phyloP scores from a whole-genome alignment of 164 flowering plant genomes.

The Vitis rotundifolia region DNA sequence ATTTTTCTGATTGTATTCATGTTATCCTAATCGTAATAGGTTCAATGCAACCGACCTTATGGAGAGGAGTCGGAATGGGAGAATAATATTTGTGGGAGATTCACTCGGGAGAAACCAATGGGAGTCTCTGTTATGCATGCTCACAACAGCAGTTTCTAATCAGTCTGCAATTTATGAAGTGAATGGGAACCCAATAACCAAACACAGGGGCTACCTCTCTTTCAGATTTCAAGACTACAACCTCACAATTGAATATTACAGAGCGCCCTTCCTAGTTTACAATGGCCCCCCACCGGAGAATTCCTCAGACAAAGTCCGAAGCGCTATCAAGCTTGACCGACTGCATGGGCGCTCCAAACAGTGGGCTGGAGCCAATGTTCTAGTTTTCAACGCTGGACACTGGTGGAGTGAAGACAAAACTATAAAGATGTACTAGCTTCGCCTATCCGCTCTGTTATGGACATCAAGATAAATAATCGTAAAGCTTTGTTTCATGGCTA shows the following conservation, averaged over 20 bases:
- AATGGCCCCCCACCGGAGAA: constrained; percentile 51
- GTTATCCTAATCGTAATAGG: constrained; percentile 27
- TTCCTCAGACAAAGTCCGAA: constrained; percentile 36
- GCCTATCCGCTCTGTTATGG: background rate
- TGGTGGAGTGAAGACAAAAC: constrained; percentile 87
- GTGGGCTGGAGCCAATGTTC: constrained; percentile 76
- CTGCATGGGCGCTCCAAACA: constrained; percentile 54
- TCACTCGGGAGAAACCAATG: constrained; percentile 93
- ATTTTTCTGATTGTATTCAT: too few relatives aligned
- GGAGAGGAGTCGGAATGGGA: constrained; percentile 56
- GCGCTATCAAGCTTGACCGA: constrained; percentile 51
- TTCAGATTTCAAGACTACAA: constrained; percentile 67
- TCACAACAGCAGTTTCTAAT: constrained; percentile 64
- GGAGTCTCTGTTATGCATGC: constrained; percentile 94
- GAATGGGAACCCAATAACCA: constrained; percentile 70
- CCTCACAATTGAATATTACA: constrained; percentile 74
- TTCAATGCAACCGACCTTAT: constrained; percentile 71
- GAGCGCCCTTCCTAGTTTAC: constrained; percentile 68
- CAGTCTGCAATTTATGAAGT: constrained; percentile 60
- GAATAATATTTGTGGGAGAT: constrained; percentile 84
- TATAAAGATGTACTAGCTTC: constrained; percentile 37
- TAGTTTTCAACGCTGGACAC: constrained; percentile 82
- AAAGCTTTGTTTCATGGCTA: background rate
- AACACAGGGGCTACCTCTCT: constrained; percentile 80
- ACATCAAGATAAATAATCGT: background rate